These are phyloP conservation scores for Niebla homalea DNA, from an alignment of 495 filamentous ascomycete species.

Conservation along the genomic window DNA sequence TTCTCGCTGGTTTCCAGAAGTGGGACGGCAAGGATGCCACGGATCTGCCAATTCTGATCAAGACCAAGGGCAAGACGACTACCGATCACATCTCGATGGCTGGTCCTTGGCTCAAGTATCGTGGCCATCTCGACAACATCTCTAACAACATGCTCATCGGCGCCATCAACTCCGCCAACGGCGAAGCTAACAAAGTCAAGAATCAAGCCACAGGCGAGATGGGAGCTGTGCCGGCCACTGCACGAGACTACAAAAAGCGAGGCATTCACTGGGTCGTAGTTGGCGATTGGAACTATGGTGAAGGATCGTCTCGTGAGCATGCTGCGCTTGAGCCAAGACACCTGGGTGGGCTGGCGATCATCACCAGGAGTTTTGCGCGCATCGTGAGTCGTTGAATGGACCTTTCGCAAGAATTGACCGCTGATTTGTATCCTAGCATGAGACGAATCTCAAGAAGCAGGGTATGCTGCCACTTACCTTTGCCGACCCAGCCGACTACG, in stretches of 20 bases:
- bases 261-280: constrained; percentile 94
- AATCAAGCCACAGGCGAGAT: constrained; percentile 74
- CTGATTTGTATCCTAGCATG: constrained; percentile 41
- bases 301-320: constrained; percentile 95
- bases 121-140: constrained; percentile 99
- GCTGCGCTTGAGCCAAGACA: constrained; percentile 95
- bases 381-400: constrained; percentile 41
- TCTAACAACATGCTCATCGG: constrained; percentile 99
- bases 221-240: constrained; percentile 82
- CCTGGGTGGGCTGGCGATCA: constrained; percentile 93
- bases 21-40: constrained; percentile 93
- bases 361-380: constrained; percentile 91
- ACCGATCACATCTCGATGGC: constrained; percentile 99
- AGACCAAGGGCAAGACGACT: constrained; percentile 95
- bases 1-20: constrained; percentile 69
- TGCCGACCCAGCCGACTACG: constrained; percentile 87
- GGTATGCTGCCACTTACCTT: constrained; percentile 98
- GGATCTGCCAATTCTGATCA: constrained; percentile 90
- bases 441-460: constrained; percentile 99
- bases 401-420: background rate
- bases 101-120: constrained; percentile 99
- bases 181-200: constrained; percentile 96
- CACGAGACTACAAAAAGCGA: constrained; percentile 97
- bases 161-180: constrained; percentile 89
- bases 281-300: constrained; percentile 99